phyloP scores from a whole-genome alignment of 768 basidiomycete genomes.

The Xerocomus potaroensis region DNA sequence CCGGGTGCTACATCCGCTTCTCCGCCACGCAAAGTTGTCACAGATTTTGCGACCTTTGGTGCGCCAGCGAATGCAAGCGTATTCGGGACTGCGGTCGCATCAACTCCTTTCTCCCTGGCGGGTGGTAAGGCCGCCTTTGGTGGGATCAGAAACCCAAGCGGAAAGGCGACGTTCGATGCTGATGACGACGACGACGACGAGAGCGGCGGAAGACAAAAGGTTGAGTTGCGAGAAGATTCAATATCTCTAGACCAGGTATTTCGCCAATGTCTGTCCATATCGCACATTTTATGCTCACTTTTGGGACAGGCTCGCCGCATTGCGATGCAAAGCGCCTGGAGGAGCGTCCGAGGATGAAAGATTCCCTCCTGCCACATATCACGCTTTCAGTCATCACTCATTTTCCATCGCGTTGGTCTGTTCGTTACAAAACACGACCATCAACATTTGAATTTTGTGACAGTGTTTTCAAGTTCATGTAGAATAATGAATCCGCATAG shows the following conservation, averaged over 20 bases:
- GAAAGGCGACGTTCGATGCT: constrained; percentile 39
- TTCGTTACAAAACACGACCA: constrained; percentile 5
- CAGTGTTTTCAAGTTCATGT: constrained; percentile 20
- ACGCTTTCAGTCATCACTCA: constrained; percentile 5
- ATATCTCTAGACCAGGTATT: constrained; percentile 91
- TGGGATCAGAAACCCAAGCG: constrained; percentile 52
- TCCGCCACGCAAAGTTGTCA: constrained; percentile 83
- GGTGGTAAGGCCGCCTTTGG: constrained; percentile 84
- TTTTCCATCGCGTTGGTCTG: constrained; percentile 9
- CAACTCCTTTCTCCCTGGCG: constrained; percentile 75
- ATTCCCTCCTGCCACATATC: constrained; percentile 8
- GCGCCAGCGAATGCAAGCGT: constrained; percentile 72
- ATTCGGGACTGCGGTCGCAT: constrained; percentile 77
- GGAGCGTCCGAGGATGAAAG: constrained; percentile 54
- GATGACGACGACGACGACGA: constrained; percentile 79
- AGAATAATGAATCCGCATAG: constrained; percentile 21
- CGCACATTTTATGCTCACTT: constrained; percentile 2
- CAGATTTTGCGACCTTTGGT: constrained; percentile 84
- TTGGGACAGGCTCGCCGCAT: constrained; percentile 67
- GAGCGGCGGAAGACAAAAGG: constrained; percentile 54
- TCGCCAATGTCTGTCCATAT: constrained; percentile 1
- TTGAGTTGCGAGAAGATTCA: constrained; percentile 75
- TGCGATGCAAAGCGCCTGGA: constrained; percentile 88
- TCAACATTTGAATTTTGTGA: constrained; percentile 12
- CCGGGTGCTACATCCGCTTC: constrained; percentile 41